phyloP scores from a whole-genome alignment of 106 monocot genomes.

The Dactylorhiza incarnata region DNA sequence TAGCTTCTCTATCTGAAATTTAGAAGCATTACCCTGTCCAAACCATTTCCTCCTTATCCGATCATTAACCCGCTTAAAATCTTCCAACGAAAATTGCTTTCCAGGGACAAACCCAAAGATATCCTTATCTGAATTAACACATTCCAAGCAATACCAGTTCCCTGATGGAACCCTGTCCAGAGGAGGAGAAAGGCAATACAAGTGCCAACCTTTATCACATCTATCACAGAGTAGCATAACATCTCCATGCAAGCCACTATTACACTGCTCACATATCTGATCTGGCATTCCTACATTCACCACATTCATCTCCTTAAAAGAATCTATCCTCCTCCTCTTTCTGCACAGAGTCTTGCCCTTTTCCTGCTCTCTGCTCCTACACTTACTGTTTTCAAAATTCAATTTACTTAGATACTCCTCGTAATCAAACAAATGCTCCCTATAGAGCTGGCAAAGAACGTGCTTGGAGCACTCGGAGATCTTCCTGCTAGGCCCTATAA shows the following conservation, averaged over 20 bases:
- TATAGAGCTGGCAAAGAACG: conserved; percentile 56
- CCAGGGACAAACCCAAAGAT: conserved; percentile 64
- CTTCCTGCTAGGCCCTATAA: conserved; percentile 24
- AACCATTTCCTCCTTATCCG: conserved; percentile 57
- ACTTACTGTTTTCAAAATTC: conserved; percentile 16
- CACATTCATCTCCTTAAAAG: conserved; percentile 8
- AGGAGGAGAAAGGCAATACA: conserved; percentile 64
- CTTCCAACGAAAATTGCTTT: conserved; percentile 44
- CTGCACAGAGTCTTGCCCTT: conserved; percentile 8
- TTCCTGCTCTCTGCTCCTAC: conserved; percentile 14
- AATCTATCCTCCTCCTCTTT: conserved; percentile 29
- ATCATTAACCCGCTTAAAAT: conserved; percentile 38
- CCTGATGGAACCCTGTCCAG: conserved; percentile 48
- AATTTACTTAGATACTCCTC: conserved; percentile 41
- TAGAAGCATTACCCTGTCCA: conserved; percentile 24
- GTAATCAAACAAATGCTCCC: conserved; percentile 61
- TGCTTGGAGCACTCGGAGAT: conserved; percentile 67
- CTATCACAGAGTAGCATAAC: conserved; percentile 79
- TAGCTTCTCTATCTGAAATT: conserved; percentile 50
- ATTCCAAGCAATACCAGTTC: conserved; percentile 80
- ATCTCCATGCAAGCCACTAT: conserved; percentile 74
- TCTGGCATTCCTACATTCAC: conserved; percentile 23
- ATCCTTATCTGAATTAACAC: conserved; percentile 66
- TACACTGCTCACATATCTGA: conserved; percentile 86
- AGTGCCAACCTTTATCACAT: conserved; percentile 81